Percentiles rank a stretch among this genome's conserved stretches.
Conservation (phyloP, 371 early-diverging fungal species). For the Lichtheimia ornata region DNA sequence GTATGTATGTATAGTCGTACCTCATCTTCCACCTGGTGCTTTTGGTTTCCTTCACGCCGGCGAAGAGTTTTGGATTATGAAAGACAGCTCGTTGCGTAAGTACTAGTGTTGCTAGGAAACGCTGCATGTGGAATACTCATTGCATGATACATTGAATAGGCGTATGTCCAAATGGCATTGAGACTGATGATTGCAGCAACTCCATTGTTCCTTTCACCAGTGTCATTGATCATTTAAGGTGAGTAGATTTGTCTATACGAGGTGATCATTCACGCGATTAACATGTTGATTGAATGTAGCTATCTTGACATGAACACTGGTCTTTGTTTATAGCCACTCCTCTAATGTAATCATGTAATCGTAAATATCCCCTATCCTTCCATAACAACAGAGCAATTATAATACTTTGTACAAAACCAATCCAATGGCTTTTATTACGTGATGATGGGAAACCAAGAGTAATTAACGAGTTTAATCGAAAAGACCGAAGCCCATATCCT, state of each 20-base stretch:
- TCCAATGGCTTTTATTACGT: too few relatives aligned
- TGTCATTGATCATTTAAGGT: slow-evolving; percentile 11
- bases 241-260: not conserved
- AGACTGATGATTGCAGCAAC: slow-evolving; percentile 16
- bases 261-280: too few relatives aligned
- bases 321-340: slow-evolving; percentile 6
- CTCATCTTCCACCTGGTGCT: slow-evolving; percentile 8
- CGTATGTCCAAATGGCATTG: slow-evolving; percentile 15
- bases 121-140: not conserved
- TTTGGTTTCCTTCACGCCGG: slow-evolving; percentile 23
- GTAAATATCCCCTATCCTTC: too few relatives aligned
- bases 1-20: slow-evolving; percentile 7
- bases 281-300: not conserved
- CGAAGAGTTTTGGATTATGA: slow-evolving; percentile 20
- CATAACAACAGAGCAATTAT: too few relatives aligned
- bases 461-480: slow-evolving; percentile 65
- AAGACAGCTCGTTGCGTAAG: slow-evolving; percentile 5
- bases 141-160: not conserved
- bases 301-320: slow-evolving; percentile 22
- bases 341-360: too few relatives aligned
- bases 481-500: slow-evolving; percentile 85
- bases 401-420: too few relatives aligned
- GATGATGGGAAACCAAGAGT: not conserved
- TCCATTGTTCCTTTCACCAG: slow-evolving; percentile 20
- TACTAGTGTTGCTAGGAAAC: not conserved